Evolutionary conservation across 1,284 basidiomycete genomes (phyloP).

Genomic region (Cystobasidium sp.): DNA sequence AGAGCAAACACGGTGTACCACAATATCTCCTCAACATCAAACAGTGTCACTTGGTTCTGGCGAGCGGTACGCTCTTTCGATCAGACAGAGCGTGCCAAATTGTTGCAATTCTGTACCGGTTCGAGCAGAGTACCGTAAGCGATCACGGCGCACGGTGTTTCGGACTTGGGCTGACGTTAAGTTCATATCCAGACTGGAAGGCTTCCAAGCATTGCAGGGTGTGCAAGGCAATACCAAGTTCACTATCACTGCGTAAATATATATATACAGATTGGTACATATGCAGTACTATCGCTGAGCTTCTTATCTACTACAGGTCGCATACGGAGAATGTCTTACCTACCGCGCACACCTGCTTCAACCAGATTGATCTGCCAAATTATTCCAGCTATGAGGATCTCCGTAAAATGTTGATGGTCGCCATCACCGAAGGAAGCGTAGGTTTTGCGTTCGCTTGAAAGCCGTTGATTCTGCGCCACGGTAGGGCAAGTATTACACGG

Average conservation of each 20-base stretch:
- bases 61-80: conserved; percentile 96
- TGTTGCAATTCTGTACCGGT: conserved; percentile 86
- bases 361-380: conserved; percentile 78
- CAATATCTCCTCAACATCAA: conserved; percentile 39
- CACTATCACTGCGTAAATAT: conserved; percentile 86
- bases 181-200: conserved; percentile 46
- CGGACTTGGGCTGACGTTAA: background rate
- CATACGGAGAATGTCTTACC: conserved; percentile 69
- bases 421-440: conserved; percentile 80
- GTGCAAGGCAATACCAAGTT: conserved; percentile 94
- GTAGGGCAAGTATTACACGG: background rate
- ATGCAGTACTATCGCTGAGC: conserved; percentile 4
- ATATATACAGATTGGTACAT: conserved; percentile 61
- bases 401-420: conserved; percentile 79
- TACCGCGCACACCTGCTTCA: conserved; percentile 79
- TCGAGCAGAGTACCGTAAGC: conserved; percentile 80
- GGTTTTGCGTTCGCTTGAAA: conserved; percentile 40
- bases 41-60: conserved; percentile 81
- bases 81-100: conserved; percentile 90
- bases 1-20: conserved; percentile 85
- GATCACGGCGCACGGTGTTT: too few species aligned
- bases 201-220: conserved; percentile 52
- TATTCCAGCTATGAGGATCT: conserved; percentile 94
- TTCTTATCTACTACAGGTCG: conserved; percentile 19
- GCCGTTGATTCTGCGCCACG: background rate